A percentile compares a stretch with the other conserved stretches of the same genome.
Evolutionary conservation across 371 early-diverging fungal genomes (phyloP).

Genomic region (Mortierella sp.): DNA sequence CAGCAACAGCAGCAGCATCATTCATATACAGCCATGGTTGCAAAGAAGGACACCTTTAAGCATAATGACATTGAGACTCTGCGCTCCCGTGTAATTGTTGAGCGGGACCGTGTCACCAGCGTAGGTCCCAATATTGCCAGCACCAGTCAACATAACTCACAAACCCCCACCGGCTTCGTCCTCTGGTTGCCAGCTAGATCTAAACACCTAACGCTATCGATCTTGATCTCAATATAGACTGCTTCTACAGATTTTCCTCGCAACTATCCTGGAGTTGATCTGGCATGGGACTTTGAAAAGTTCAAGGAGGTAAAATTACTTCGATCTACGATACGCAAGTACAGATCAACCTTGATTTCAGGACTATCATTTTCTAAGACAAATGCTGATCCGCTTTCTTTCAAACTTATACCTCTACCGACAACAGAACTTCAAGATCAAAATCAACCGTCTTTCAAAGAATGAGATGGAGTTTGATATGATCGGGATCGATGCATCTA

Average conservation of each 20-base stretch:
- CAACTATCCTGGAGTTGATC: constrained; percentile 70
- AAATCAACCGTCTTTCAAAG: constrained; percentile 74
- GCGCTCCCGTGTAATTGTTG: constrained; percentile 69
- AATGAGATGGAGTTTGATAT: constrained; percentile 95
- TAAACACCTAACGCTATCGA: background rate
- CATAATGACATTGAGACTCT: constrained; percentile 58
- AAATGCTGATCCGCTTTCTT: background rate
- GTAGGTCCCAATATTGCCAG: constrained; percentile 42
- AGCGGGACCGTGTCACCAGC: constrained; percentile 71
- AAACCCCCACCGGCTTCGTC: background rate
- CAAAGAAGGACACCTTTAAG: constrained; percentile 50
- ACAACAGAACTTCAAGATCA: constrained; percentile 73
- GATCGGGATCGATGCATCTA: constrained; percentile 92
- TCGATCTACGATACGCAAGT: background rate
- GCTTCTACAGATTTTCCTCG: constrained; percentile 75
- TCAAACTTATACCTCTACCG: background rate
- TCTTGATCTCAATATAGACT: constrained; percentile 57
- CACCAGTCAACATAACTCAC: background rate
- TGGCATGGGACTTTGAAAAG: constrained; percentile 69
- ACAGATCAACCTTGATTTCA: background rate
- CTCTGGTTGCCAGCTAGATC: background rate
- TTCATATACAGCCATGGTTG: constrained; percentile 27
- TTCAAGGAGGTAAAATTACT: constrained; percentile 70
- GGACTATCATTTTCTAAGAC: background rate
- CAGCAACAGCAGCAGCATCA: background rate